Percentiles rank a stretch among this genome's conserved stretches.
Conservation (phyloP, 768 basidiomycete species). For the Boletellus emodensis region DNA sequence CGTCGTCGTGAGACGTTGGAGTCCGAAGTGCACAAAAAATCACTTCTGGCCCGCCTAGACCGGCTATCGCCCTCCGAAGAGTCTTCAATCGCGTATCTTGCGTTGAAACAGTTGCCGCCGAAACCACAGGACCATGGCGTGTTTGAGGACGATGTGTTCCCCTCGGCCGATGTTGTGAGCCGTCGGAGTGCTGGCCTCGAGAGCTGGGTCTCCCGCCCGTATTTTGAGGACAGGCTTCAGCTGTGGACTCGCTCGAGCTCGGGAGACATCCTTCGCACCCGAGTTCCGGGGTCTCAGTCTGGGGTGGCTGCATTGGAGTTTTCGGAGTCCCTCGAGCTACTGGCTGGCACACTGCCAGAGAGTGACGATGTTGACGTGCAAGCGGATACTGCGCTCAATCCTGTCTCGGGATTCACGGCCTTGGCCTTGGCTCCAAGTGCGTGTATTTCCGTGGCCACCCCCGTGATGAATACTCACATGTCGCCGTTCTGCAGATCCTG, state of each 20-base stretch:
- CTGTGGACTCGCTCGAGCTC: slow-evolving; percentile 48
- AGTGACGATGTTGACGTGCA: slow-evolving; percentile 8
- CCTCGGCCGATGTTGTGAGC: slow-evolving; percentile 11
- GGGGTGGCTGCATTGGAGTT: slow-evolving; percentile 73
- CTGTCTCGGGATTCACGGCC: slow-evolving; percentile 16
- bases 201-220: slow-evolving; percentile 68
- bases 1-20: slow-evolving; percentile 39
- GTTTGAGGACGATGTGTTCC: slow-evolving; percentile 26
- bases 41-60: slow-evolving; percentile 45
- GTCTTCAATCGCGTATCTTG: slow-evolving; percentile 43
- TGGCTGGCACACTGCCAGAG: slow-evolving; percentile 46
- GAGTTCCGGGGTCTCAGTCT: slow-evolving; percentile 45
- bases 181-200: slow-evolving; percentile 51
- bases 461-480: slow-evolving; percentile 6
- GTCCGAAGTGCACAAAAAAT: slow-evolving; percentile 46
- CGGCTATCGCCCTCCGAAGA: slow-evolving; percentile 40
- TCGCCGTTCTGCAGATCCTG: slow-evolving; percentile 17
- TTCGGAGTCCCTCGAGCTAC: slow-evolving; percentile 60
- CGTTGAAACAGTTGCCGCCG: slow-evolving; percentile 29
- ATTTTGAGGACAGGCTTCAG: slow-evolving; percentile 68
- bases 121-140: slow-evolving; percentile 33
- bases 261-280: slow-evolving; percentile 32
- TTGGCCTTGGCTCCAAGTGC: slow-evolving; percentile 17
- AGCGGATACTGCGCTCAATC: slow-evolving; percentile 9
- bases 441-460: slow-evolving; percentile 1